Percentiles rank a stretch among this genome's conserved stretches.
These are phyloP conservation scores for Globisporangium takayamanum DNA, from an alignment of 352 stramenopile species.

Conservation along the genomic window DNA sequence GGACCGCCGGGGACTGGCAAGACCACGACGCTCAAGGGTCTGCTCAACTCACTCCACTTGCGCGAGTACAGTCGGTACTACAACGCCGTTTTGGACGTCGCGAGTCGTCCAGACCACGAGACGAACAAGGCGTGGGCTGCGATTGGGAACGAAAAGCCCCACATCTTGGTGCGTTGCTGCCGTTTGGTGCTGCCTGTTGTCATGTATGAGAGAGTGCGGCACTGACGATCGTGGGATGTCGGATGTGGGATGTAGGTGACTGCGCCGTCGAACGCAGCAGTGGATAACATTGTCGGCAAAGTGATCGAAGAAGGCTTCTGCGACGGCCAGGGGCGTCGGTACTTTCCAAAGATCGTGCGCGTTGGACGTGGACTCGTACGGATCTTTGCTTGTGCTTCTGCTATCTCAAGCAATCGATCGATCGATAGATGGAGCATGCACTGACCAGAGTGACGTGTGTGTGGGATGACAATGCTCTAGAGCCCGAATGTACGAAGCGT, in stretches of 20 bases:
- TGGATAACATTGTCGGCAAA: slow-evolving; percentile 96
- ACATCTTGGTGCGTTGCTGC: slow-evolving; percentile 72
- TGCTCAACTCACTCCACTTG: slow-evolving; percentile 90
- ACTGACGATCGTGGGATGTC: background rate
- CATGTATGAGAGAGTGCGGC: background rate
- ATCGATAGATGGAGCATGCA: background rate
- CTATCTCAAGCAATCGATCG: background rate
- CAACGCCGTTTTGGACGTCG: slow-evolving; percentile 83
- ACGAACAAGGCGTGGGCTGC: slow-evolving; percentile 75
- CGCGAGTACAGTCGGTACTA: slow-evolving; percentile 92
- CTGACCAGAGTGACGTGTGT: background rate
- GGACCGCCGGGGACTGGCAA: slow-evolving; percentile 87
- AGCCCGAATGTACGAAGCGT: slow-evolving; percentile 74
- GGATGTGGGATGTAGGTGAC: slow-evolving; percentile 39
- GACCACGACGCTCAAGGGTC: slow-evolving; percentile 88
- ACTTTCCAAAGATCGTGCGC: slow-evolving; percentile 94
- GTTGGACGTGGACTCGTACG: slow-evolving; percentile 82
- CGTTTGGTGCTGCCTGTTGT: background rate
- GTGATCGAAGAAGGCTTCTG: slow-evolving; percentile 95
- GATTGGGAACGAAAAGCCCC: slow-evolving; percentile 88
- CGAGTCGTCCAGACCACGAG: slow-evolving; percentile 66
- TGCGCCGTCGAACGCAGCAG: slow-evolving; percentile 92
- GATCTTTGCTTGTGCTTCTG: background rate
- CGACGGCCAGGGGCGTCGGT: slow-evolving; percentile 89
- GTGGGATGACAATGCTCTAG: slow-evolving; percentile 18